Conservation (phyloP, 2,329 filamentous ascomycete genomes). For the Colletotrichum lini region DNA sequence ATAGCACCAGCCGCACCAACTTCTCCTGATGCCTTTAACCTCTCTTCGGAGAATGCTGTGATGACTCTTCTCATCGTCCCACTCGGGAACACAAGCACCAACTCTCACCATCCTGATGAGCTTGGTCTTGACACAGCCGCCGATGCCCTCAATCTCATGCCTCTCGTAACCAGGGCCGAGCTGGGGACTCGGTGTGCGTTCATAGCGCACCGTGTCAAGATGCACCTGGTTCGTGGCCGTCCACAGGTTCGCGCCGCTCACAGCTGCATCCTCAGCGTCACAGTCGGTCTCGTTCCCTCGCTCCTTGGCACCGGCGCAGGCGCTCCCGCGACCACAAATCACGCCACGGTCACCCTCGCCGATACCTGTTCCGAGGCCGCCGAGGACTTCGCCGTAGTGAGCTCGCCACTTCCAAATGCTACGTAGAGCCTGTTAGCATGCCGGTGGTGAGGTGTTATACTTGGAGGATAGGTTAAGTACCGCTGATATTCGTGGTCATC, state of each 20-base stretch:
- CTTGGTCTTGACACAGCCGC: slow-evolving; percentile 89
- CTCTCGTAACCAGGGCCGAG: slow-evolving; percentile 82
- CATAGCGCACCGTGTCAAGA: slow-evolving; percentile 44
- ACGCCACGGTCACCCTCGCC: slow-evolving; percentile 91
- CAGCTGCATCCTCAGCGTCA: slow-evolving; percentile 80
- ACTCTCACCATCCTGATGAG: slow-evolving; percentile 86
- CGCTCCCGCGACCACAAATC: slow-evolving; percentile 83
- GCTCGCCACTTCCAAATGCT: slow-evolving; percentile 92
- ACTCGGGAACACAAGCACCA: slow-evolving; percentile 88
- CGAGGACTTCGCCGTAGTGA: slow-evolving; percentile 85
- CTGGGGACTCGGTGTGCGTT: slow-evolving; percentile 63
- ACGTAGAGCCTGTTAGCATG: slow-evolving; percentile 10
- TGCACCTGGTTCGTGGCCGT: slow-evolving; percentile 48
- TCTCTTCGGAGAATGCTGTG: slow-evolving; percentile 80
- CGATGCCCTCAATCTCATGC: slow-evolving; percentile 93
- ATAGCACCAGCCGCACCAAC: slow-evolving; percentile 95
- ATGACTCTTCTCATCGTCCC: slow-evolving; percentile 80
- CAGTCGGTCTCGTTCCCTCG: slow-evolving; percentile 90
- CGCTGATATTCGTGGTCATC: slow-evolving; percentile 72
- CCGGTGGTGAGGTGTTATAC: slow-evolving; percentile 3
- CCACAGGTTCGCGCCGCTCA: slow-evolving; percentile 47
- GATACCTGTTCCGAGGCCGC: slow-evolving; percentile 86
- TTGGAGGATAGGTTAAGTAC: slow-evolving; percentile 54
- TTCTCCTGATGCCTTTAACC: slow-evolving; percentile 75
- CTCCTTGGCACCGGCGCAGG: slow-evolving; percentile 82